Evolutionary conservation across 257 asterid species (phyloP).

Genomic region (Capsicum rhomboideum): DNA sequence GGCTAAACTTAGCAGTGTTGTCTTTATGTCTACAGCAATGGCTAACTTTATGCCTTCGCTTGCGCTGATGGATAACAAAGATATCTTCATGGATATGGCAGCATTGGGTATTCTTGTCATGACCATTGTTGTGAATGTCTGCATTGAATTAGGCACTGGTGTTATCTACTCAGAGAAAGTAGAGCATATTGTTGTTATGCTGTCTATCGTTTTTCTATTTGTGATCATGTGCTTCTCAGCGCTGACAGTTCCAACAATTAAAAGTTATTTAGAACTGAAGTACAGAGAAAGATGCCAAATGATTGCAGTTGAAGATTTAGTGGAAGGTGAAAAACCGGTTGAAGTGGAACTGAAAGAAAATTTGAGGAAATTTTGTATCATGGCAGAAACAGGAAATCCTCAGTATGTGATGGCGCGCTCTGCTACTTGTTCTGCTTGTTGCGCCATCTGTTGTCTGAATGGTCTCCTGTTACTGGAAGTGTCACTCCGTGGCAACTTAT

Average conservation of each 20-base stretch:
- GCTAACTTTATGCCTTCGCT: slow-evolving; percentile 10
- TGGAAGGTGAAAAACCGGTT: background rate
- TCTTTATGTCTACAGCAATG: slow-evolving; percentile 12
- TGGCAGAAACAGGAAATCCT: slow-evolving; percentile 11
- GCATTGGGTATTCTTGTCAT: slow-evolving; percentile 9
- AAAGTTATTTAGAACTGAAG: background rate
- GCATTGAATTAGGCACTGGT: background rate
- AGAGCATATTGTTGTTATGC: slow-evolving; percentile 37
- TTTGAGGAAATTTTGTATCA: background rate
- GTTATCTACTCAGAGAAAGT: slow-evolving; percentile 14
- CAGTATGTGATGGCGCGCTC: slow-evolving; percentile 6
- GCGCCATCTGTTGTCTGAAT: background rate
- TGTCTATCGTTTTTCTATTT: slow-evolving; percentile 38
- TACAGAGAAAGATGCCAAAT: background rate
- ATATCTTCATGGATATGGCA: background rate
- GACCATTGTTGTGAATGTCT: background rate
- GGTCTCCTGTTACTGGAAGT: background rate
- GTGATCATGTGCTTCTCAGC: slow-evolving; percentile 40
- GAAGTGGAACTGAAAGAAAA: background rate
- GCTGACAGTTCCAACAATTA: background rate
- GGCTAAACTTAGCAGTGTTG: slow-evolving; percentile 11
- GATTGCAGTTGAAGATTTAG: background rate
- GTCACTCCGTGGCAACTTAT: background rate
- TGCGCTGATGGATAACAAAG: background rate
- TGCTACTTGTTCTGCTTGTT: background rate